Evolutionary conservation across 2,329 filamentous ascomycete species (phyloP).

Genomic region (Pyrenochaeta sp.): DNA sequence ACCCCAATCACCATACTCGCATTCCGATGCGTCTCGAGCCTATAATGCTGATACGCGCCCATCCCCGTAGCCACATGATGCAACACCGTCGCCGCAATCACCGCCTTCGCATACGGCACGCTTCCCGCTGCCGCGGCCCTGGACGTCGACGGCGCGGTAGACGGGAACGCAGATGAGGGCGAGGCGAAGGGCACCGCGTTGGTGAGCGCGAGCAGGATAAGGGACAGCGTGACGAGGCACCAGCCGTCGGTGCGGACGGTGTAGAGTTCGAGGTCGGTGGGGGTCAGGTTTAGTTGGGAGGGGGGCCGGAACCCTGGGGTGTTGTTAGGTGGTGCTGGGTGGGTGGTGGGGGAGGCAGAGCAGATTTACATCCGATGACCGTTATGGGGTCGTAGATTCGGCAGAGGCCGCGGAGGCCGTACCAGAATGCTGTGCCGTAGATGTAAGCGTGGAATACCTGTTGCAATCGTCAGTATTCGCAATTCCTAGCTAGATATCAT

Average conservation of each 20-base stretch:
- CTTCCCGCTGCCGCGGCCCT: constrained; percentile 7
- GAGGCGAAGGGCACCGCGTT: constrained; percentile 24
- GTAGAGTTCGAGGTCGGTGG: constrained; percentile 36
- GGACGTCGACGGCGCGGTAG: constrained; percentile 3
- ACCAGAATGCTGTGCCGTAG: constrained; percentile 38
- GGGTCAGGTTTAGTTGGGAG: constrained; percentile 25
- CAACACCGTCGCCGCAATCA: constrained; percentile 32
- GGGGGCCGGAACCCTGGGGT: constrained; percentile 31
- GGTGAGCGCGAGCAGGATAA: constrained; percentile 30
- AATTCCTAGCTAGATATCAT: too few species aligned
- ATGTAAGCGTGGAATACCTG: constrained; percentile 34
- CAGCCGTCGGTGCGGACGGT: constrained; percentile 34
- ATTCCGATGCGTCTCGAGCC: constrained; percentile 31
- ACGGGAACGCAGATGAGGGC: constrained; percentile 5
- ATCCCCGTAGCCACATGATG: constrained; percentile 30
- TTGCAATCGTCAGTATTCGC: background rate
- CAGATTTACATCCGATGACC: constrained; percentile 28
- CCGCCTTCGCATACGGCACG: constrained; percentile 26
- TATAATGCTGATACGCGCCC: constrained; percentile 35
- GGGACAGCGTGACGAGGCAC: constrained; percentile 34
- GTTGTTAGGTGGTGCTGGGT: constrained; percentile 6
- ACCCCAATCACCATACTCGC: constrained; percentile 33
- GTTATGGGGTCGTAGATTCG: constrained; percentile 33
- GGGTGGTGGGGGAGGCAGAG: background rate
- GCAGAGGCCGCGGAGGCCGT: constrained; percentile 31